phyloP scores from a whole-genome alignment of 345 rosid species.

The Trapa bicornis region DNA sequence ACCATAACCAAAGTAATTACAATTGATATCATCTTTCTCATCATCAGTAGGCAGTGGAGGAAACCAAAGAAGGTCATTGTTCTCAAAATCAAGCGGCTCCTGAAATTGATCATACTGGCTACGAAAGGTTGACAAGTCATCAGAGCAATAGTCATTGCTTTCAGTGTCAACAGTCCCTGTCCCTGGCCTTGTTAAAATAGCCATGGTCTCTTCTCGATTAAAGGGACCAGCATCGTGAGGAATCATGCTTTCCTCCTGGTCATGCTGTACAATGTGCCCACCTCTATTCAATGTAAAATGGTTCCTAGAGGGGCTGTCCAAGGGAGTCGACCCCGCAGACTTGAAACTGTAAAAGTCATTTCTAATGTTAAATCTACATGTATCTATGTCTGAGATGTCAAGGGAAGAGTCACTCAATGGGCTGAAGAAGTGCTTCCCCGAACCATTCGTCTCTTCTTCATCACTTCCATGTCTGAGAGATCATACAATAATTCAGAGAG shows the following conservation, averaged over 20 bases:
- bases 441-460: slow-evolving; percentile 55
- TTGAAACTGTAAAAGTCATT: slow-evolving; percentile 55
- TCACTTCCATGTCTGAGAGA: slow-evolving; percentile 45
- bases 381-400: slow-evolving; percentile 60
- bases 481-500: neutral
- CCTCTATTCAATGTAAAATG: slow-evolving; percentile 62
- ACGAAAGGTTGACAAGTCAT: slow-evolving; percentile 20
- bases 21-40: slow-evolving; percentile 67
- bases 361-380: slow-evolving; percentile 73
- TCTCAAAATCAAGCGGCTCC: slow-evolving; percentile 73
- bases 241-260: slow-evolving; percentile 49
- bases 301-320: slow-evolving; percentile 79
- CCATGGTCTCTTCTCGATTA: slow-evolving; percentile 34
- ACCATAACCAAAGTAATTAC: slow-evolving; percentile 55
- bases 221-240: slow-evolving; percentile 31
- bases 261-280: slow-evolving; percentile 62
- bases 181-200: slow-evolving; percentile 42
- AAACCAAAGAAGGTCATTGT: slow-evolving; percentile 70
- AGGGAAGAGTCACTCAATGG: slow-evolving; percentile 56
- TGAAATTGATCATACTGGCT: slow-evolving; percentile 30
- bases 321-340: slow-evolving; percentile 73
- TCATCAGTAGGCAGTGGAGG: slow-evolving; percentile 90
- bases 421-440: slow-evolving; percentile 45
- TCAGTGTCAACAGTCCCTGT: slow-evolving; percentile 32
- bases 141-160: slow-evolving; percentile 36